Evolutionary conservation across 1,284 basidiomycete species (phyloP).

Genomic region (Austroboletus novae-zelandiae): DNA sequence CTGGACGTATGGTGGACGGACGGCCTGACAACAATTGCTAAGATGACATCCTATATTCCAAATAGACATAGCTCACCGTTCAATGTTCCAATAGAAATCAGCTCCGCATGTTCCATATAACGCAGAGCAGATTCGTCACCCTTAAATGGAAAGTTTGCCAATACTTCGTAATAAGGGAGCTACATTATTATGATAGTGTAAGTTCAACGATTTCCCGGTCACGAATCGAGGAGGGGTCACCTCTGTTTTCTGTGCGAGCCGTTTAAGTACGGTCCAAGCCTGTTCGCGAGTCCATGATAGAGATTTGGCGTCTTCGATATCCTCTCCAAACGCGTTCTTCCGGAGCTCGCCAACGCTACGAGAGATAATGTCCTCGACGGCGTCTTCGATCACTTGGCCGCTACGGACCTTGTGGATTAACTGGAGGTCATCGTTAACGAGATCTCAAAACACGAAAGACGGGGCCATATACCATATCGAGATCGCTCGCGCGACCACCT

Average conservation of each 20-base stretch:
- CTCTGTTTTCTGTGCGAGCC: constrained; percentile 70
- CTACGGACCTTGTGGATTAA: constrained; percentile 83
- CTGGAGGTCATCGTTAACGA: constrained; percentile 35
- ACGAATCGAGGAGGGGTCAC: constrained; percentile 33
- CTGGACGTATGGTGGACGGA: constrained; percentile 82
- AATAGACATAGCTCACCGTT: constrained; percentile 51
- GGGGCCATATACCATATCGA: constrained; percentile 63
- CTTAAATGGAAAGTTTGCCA: constrained; percentile 90
- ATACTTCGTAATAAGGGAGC: constrained; percentile 81
- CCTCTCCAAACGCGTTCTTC: constrained; percentile 93
- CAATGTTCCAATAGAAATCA: constrained; percentile 77
- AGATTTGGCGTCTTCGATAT: constrained; percentile 79
- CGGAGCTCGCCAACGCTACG: constrained; percentile 81
- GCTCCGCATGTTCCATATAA: constrained; percentile 86
- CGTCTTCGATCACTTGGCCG: constrained; percentile 72
- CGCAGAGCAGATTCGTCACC: constrained; percentile 82
- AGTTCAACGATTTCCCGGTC: not conserved
- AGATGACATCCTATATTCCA: not conserved
- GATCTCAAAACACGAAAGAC: not conserved
- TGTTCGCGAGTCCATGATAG: constrained; percentile 87
- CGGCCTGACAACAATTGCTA: constrained; percentile 52
- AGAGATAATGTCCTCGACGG: constrained; percentile 85
- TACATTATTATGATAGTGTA: constrained; percentile 26
- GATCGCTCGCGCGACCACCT: constrained; percentile 85
- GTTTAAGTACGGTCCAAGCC: constrained; percentile 83